Evolutionary conservation across 2,329 filamentous ascomycete species (phyloP).

Genomic region (Sclerotinia borealis): DNA sequence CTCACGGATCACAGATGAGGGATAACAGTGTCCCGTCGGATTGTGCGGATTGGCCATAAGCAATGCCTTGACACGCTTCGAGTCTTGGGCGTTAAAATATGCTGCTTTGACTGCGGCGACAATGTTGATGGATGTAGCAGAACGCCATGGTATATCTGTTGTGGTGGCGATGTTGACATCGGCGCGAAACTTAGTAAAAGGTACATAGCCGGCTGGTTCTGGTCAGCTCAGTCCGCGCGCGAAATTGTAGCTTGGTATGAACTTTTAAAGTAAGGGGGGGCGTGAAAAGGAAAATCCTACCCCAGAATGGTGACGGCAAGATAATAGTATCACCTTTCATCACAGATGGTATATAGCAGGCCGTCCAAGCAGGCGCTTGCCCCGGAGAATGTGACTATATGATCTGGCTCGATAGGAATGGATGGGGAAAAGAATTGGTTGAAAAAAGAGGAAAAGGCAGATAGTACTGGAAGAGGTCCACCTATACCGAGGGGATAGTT

Average conservation of each 20-base stretch:
- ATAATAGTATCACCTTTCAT: background rate
- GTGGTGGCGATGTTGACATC: background rate
- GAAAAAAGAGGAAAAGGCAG: background rate
- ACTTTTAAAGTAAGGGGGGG: background rate
- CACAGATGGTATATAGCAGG: background rate
- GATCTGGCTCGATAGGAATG: background rate
- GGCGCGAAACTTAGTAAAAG: background rate
- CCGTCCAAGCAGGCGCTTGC: background rate
- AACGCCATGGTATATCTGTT: background rate
- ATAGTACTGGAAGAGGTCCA: background rate
- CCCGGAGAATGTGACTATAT: background rate
- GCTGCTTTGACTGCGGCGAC: too few species aligned
- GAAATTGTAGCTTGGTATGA: background rate
- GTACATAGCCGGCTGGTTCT: background rate
- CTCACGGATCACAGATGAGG: background rate
- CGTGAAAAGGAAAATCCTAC: background rate
- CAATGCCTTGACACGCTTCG: background rate
- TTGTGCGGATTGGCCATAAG: constrained; percentile 6
- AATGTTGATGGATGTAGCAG: background rate
- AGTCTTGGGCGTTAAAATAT: background rate
- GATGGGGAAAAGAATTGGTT: background rate
- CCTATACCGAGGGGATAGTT: background rate
- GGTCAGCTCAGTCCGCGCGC: background rate
- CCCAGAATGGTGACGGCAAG: background rate
- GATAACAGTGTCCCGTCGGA: background rate